Conservation (phyloP, 2,329 filamentous ascomycete species). For the Lasiodiplodia sp. region DNA sequence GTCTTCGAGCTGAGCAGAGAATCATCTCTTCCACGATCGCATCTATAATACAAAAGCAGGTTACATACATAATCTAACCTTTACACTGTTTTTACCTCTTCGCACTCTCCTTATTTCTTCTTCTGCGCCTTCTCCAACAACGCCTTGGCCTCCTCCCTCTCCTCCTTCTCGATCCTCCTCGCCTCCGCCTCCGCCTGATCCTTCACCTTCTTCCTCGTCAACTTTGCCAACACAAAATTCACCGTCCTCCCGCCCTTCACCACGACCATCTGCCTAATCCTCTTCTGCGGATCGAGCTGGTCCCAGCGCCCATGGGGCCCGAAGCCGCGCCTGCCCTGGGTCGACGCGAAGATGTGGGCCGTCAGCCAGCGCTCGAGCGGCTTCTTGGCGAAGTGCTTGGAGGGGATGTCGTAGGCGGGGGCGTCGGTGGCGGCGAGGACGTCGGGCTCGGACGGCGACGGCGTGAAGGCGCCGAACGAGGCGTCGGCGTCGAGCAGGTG, state of each 20-base stretch:
- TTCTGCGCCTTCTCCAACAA: not conserved
- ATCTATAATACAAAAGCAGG: not conserved
- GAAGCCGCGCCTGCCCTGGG: conserved; percentile 66
- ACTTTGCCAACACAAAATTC: conserved; percentile 69
- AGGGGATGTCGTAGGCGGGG: not conserved
- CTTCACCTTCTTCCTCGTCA: not conserved
- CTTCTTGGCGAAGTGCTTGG: conserved; percentile 40
- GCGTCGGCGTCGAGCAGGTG: conserved; percentile 74
- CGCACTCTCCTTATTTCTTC: not conserved
- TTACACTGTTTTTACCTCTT: not conserved
- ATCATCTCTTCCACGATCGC: not conserved
- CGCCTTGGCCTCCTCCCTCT: not conserved
- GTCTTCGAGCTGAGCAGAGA: not conserved
- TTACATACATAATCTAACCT: not conserved
- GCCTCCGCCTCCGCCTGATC: not conserved
- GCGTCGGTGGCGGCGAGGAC: not conserved
- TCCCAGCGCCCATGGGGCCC: conserved; percentile 45
- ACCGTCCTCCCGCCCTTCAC: conserved; percentile 72
- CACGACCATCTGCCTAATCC: conserved; percentile 69
- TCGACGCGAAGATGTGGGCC: conserved; percentile 65
- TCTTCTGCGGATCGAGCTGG: conserved; percentile 32
- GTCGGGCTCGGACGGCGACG: not conserved
- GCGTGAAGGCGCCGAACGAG: conserved; percentile 57
- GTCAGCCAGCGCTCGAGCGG: conserved; percentile 68
- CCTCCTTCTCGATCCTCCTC: not conserved